A percentile compares a stretch with the other conserved stretches of the same genome.
These are phyloP conservation scores for Basipetospora chlamydospora DNA, from an alignment of 2,329 filamentous ascomycete genomes.

Conservation along the genomic window DNA sequence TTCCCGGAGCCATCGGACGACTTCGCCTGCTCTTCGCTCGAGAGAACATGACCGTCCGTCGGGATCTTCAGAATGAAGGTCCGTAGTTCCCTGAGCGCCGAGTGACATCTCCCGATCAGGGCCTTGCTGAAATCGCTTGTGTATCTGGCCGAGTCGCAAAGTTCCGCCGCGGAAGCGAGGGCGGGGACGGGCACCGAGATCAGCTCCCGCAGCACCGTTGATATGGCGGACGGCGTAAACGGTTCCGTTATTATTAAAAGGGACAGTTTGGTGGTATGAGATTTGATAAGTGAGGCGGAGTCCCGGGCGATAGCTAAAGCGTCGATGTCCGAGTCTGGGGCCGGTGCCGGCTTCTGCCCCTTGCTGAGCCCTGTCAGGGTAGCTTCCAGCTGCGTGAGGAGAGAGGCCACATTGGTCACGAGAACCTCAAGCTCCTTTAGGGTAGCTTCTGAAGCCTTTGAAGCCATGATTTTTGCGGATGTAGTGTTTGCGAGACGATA, in stretches of 20 bases:
- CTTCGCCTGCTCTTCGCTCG: conserved; percentile 11
- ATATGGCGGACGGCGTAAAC: conserved; percentile 66
- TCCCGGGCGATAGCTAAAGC: conserved; percentile 57
- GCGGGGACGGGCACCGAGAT: conserved; percentile 58
- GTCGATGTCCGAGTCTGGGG: conserved; percentile 23
- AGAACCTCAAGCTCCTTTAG: conserved; percentile 24
- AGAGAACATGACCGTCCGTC: conserved; percentile 38
- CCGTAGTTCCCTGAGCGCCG: conserved; percentile 47
- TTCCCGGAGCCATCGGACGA: conserved; percentile 24
- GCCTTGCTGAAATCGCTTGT: conserved; percentile 50
- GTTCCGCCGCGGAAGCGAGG: conserved; percentile 54
- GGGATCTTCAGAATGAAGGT: conserved; percentile 47
- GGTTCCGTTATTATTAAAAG: conserved; percentile 77
- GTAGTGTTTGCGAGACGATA: not conserved
- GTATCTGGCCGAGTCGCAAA: conserved; percentile 47
- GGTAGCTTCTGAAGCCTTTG: conserved; percentile 12
- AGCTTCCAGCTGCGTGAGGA: conserved; percentile 28
- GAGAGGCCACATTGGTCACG: conserved; percentile 20
- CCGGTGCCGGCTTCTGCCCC: not conserved
- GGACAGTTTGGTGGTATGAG: conserved; percentile 76
- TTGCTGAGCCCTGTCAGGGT: conserved; percentile 21
- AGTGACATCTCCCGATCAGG: conserved; percentile 41
- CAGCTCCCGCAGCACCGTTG: conserved; percentile 57
- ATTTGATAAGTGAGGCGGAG: conserved; percentile 57
- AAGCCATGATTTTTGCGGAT: conserved; percentile 11